Evolutionary conservation across 2,329 filamentous ascomycete species (phyloP), one percentile per base, ranked within the genome.

Genomic region (Colletotrichum echinochloae): DNA sequence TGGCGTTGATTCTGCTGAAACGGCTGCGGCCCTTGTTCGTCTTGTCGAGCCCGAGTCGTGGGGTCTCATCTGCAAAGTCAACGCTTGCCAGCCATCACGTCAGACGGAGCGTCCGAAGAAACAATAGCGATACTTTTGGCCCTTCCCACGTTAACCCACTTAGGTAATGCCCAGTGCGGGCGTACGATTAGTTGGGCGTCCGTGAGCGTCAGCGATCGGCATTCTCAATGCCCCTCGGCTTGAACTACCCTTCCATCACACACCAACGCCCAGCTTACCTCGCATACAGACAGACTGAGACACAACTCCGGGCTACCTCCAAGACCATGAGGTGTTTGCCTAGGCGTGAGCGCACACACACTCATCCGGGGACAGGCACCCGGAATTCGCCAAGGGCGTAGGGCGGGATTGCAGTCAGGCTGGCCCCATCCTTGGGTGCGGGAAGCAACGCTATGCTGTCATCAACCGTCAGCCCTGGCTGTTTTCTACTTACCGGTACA

Each of bases 401-500:
- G 52, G 57, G 67, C 63, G 52, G 57, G 28, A 62, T 23, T 56
- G 63, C 44, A 61, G 20, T 49, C 26, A 49, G 60, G 63, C 63
- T n/a, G 57, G 51, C 51, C 67, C 51, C 28, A 67, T 70, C 64
- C 64, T 65, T 62, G 67, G 64, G 52, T 37, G 57, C 56, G 57
- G 67, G 64, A 62, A 67, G 64, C 67, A 62, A 67, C 64, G 64
- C 37, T 67, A 67, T 62, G 62, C 56, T 66, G 64, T 70, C 67
- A 67, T 67, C 64, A 59, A 28, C 57, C 55, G 54, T 62, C 64
- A 67, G 67, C 67, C 64, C 67, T 67, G 64, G 49, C 39, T 46
- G 44, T 67, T 62, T 66, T n/a, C 12, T 37, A n/a, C 20, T 18
- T 48, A n/a, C n/a, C n/a, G n/a, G n/a, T n/a, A n/a, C n/a, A n/a